Percentiles rank a stretch among this genome's conserved stretches.
These are phyloP conservation scores for Plasmodium relictum DNA, from an alignment of 169 alveolate genomes.

Conservation along the genomic window DNA sequence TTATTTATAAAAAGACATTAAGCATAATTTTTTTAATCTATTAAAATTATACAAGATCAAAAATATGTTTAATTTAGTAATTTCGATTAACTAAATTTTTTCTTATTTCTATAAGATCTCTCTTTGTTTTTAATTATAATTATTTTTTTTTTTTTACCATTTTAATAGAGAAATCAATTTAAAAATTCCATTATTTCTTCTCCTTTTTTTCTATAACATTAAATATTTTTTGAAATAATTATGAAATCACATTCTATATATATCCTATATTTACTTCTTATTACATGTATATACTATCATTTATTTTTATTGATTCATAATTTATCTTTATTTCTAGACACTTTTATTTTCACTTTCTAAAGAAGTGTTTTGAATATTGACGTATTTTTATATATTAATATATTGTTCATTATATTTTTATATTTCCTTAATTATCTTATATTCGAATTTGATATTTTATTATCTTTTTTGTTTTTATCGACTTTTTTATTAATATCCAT, in stretches of 20 bases:
- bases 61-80: too few relatives aligned
- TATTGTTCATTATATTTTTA: neutral
- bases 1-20: too few relatives aligned
- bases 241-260: too few relatives aligned
- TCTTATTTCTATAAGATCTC: too few relatives aligned
- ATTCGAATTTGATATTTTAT: constrained; percentile 9
- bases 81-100: too few relatives aligned
- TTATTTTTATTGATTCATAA: neutral
- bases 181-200: too few relatives aligned
- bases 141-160: too few relatives aligned
- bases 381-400: neutral
- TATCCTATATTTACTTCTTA: too few relatives aligned
- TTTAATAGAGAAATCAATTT: too few relatives aligned
- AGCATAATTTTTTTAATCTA: neutral
- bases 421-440: constrained; percentile 4
- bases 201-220: too few relatives aligned
- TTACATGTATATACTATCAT: neutral
- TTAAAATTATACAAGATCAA: constrained; percentile 3
- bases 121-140: too few relatives aligned
- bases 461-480: neutral
- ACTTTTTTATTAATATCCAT: neutral
- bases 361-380: neutral
- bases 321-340: neutral
- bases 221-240: too few relatives aligned
- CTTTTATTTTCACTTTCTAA: neutral